A percentile compares a stretch with the other conserved stretches of the same genome.
Evolutionary conservation across 805 yeast genomes (phyloP).

Genomic region (Candida sphagnicola): DNA sequence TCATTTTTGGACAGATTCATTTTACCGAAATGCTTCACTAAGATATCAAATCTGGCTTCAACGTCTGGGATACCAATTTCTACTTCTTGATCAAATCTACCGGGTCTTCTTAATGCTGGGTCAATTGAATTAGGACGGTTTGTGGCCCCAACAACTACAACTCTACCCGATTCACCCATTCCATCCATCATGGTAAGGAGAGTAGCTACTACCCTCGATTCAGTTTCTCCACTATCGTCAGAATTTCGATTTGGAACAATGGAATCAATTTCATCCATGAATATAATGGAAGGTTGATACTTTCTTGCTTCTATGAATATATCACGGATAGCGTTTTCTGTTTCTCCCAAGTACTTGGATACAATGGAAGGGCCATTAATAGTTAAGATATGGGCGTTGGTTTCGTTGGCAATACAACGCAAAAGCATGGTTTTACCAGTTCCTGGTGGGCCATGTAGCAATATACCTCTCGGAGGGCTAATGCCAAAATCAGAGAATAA

Average conservation of each 20-base stretch:
- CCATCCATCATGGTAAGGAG: slow-evolving; percentile 79
- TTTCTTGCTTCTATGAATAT: slow-evolving; percentile 79
- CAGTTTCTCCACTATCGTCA: slow-evolving; percentile 89
- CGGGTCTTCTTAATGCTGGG: slow-evolving; percentile 77
- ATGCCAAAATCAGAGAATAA: slow-evolving; percentile 82
- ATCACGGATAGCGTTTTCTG: slow-evolving; percentile 80
- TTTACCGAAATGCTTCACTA: slow-evolving; percentile 54
- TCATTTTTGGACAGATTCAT: slow-evolving; percentile 46
- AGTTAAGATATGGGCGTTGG: slow-evolving; percentile 77
- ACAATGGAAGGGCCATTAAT: slow-evolving; percentile 91
- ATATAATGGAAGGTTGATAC: slow-evolving; percentile 83
- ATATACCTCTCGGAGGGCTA: slow-evolving; percentile 89
- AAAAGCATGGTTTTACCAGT: slow-evolving; percentile 92
- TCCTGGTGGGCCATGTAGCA: slow-evolving; percentile 95
- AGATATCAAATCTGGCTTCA: slow-evolving; percentile 70
- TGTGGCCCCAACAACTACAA: slow-evolving; percentile 73
- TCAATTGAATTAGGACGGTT: slow-evolving; percentile 68
- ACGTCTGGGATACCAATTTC: slow-evolving; percentile 92
- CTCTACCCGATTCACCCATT: slow-evolving; percentile 58
- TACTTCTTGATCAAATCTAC: slow-evolving; percentile 84
- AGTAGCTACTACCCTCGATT: slow-evolving; percentile 86
- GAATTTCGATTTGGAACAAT: slow-evolving; percentile 78
- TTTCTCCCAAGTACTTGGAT: slow-evolving; percentile 90
- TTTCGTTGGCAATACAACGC: slow-evolving; percentile 73
- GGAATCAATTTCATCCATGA: slow-evolving; percentile 93